A percentile compares a stretch with the other conserved stretches of the same genome.
These are phyloP conservation scores for Linnemannia zychae DNA, from an alignment of 192 early-diverging fungal genomes.

Conservation along the genomic window DNA sequence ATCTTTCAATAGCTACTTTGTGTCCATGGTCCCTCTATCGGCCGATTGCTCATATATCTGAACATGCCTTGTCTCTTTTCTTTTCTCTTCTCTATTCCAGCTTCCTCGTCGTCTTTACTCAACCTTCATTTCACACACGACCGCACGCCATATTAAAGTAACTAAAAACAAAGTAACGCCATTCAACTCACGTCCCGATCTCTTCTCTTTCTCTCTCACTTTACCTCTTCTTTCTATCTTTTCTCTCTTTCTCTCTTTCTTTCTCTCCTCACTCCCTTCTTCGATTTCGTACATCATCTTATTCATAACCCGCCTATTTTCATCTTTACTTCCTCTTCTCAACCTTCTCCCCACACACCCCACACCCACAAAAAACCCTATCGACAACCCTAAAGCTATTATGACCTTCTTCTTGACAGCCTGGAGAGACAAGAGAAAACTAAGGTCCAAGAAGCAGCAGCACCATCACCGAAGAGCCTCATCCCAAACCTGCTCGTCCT, in stretches of 20 bases:
- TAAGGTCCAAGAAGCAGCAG: neutral
- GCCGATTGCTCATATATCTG: neutral
- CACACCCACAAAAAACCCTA: neutral
- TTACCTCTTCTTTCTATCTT: neutral
- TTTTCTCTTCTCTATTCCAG: neutral
- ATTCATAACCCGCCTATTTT: neutral
- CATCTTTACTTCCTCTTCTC: neutral
- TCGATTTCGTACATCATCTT: constrained; percentile 15
- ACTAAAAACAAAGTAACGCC: neutral
- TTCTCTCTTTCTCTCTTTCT: neutral
- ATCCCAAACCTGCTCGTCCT: neutral
- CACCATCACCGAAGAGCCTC: neutral
- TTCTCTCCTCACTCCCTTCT: neutral
- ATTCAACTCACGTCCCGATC: neutral
- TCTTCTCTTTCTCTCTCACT: neutral
- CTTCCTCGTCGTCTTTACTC: neutral
- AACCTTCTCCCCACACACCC: neutral
- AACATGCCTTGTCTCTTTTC: neutral
- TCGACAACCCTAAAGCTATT: neutral
- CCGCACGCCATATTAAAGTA: neutral
- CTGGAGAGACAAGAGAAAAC: constrained; percentile 14
- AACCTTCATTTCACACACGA: neutral
- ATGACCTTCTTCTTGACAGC: constrained; percentile 17
- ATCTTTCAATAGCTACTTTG: no score
- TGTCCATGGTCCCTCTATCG: no score